Evolutionary conservation across 768 basidiomycete species (phyloP), one percentile per base, ranked within the genome.

Genomic region (Sarcomyxa edulis): DNA sequence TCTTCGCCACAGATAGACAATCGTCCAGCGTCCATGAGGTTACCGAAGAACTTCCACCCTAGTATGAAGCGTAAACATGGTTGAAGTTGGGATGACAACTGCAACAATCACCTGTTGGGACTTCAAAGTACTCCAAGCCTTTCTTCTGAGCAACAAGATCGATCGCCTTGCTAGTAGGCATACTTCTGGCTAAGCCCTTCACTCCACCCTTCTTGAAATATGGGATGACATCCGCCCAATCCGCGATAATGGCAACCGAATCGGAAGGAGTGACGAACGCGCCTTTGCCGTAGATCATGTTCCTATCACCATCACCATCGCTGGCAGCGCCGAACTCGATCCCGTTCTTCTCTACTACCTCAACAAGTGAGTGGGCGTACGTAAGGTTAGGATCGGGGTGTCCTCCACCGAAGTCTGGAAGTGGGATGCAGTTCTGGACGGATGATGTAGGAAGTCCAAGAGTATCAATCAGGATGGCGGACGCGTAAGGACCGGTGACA

Each of bases 11-110:
- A 99, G 56, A 99, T 98, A 35, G 95, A 97, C 35, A 99, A 76
- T 30, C 91, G 76, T 0, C 94, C 95, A 14, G 96, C 96, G 59
- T 99, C 96, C 96, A 99, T 99, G 51, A 99, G 71, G 65, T 98
- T 99, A 32, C 96, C 96, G 57, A 99, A 99, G 78, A 99, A 99
- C 65, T 99, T 99, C 93, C 93, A 97, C 47, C 95, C 94, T 93
- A 47, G 8, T 9, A 30, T 30, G 20, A n/a, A 31, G 11, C 23
- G 30, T 10, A 22, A 24, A 39, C 32, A 28, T 1, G 5, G 11
- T 11, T 46, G 5, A 50, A 40, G 27, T 19, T n/a, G n/a, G 22
- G 11, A 10, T 14, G 34, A 34, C 18, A 16, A 18, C 32, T 14
- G 11, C 12, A 10, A 5, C 8, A 27, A 76, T 48, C 44, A 84